Conservation (phyloP, 768 basidiomycete genomes). For the Lactarius trivialis region DNA sequence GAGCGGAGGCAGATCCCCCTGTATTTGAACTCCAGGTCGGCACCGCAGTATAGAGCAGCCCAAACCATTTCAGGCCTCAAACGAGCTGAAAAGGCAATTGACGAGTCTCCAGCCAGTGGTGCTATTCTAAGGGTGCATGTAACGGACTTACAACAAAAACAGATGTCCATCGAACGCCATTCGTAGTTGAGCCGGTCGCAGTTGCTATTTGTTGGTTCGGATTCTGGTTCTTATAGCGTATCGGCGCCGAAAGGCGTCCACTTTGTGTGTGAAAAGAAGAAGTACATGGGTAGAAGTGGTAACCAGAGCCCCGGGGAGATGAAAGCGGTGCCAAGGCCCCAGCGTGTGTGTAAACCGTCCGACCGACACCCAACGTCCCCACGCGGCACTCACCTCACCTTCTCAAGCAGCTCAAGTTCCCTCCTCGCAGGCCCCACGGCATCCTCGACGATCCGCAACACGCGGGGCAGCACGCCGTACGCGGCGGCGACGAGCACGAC, state of each 20-base stretch:
- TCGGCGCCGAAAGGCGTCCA: neutral
- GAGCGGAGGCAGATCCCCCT: neutral
- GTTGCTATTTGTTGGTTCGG: neutral
- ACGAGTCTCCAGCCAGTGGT: no score
- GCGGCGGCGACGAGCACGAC: conserved; percentile 24
- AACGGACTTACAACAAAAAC: no score
- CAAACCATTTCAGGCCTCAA: neutral
- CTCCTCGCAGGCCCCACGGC: conserved; percentile 20
- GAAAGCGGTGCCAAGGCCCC: neutral
- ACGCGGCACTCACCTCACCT: neutral
- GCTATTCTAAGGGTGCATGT: no score
- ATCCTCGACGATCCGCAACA: conserved; percentile 10
- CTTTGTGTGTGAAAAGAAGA: neutral
- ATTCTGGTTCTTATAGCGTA: neutral
- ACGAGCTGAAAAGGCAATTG: no score
- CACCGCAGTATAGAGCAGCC: neutral
- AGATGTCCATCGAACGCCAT: no score
- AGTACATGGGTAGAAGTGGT: neutral
- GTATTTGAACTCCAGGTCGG: neutral
- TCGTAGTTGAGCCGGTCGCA: neutral
- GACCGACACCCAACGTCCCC: no score
- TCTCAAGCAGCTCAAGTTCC: conserved; percentile 14
- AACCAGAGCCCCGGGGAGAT: neutral
- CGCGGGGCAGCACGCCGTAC: conserved; percentile 17
- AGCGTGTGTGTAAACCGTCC: no score